Conservation (phyloP, 768 basidiomycete genomes). For the Phanerodontia chrysosporium region DNA sequence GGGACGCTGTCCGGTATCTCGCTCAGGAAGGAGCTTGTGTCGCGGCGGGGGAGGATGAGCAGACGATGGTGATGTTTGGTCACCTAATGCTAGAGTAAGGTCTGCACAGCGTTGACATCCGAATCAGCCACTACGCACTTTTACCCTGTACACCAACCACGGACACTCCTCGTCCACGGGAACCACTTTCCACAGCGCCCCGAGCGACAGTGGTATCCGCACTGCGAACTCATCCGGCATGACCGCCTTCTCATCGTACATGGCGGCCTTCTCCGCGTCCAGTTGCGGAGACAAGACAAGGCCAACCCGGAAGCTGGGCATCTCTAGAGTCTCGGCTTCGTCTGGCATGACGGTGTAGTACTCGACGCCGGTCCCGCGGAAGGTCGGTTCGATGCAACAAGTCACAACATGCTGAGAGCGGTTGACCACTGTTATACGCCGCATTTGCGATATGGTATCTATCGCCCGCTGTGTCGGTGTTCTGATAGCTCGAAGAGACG, state of each 20-base stretch:
- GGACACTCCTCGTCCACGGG: slow-evolving; percentile 40
- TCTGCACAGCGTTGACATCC: neutral
- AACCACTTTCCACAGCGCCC: slow-evolving; percentile 45
- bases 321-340: slow-evolving; percentile 9
- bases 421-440: slow-evolving; percentile 33
- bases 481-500: too few species aligned
- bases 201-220: slow-evolving; percentile 19
- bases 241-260: neutral
- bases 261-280: slow-evolving; percentile 3
- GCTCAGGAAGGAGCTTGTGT: slow-evolving; percentile 52
- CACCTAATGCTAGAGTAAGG: slow-evolving; percentile 32
- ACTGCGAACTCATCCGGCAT: slow-evolving; percentile 18
- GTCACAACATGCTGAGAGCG: slow-evolving; percentile 29
- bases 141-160: slow-evolving; percentile 54
- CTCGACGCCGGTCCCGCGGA: neutral
- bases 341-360: neutral
- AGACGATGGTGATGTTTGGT: slow-evolving; percentile 42
- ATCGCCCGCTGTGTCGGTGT: too few species aligned
- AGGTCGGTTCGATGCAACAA: slow-evolving; percentile 14
- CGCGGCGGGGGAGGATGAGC: slow-evolving; percentile 55
- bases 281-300: slow-evolving; percentile 11
- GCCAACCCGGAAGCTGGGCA: slow-evolving; percentile 1
- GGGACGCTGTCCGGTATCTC: slow-evolving; percentile 62
- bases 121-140: slow-evolving; percentile 34
- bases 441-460: slow-evolving; percentile 4